Evolutionary conservation across 2,329 filamentous ascomycete species (phyloP), one percentile per base, ranked within the genome.

Genomic region (Tolypocladium paradoxum): DNA sequence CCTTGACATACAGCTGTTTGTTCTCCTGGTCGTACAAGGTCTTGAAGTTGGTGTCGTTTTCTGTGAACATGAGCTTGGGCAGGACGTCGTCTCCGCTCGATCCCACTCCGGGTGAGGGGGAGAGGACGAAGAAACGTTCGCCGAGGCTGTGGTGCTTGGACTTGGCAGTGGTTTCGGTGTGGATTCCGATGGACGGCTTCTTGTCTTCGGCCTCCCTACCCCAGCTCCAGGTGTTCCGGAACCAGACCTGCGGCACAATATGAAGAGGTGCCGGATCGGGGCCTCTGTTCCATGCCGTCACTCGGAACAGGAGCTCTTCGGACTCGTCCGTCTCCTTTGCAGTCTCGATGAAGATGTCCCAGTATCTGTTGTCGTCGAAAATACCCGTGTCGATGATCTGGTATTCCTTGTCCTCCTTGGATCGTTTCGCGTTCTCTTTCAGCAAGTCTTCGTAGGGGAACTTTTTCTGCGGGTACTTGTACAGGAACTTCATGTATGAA

Each of bases 401-500:
- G 71, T 96, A 97, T 67, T 97, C 92, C 48, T 81, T 81, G 58
- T 96, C 91, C 61, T 83, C 68, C 68, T 85, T 88, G 53, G 79
- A 78, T 58, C 91, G 82, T 60, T 77, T 81, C 45, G 84, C 90
- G 66, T 96, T 97, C 65, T 95, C 89, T 58, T 88, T 76, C 59
- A 95, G 74, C 48, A 97, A 76, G 59, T 96, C 84, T 68, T 96
- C 79, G 74, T 97, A 97, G 2, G 92, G 93, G 64, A 97, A 97
- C 58, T 85, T 83, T 62, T 80, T 81, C 71, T 97, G 92, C 0
- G 93, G 93, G 63, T 96, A 95, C 71, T 97, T 97, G 81, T 97
- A 97, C 60, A 97, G 84, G 65, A 85, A 95, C 70, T 97, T 97
- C 92, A 97, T 97, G 76, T 97, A 97, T 31, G 92, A 95, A 71